Evolutionary conservation across 768 basidiomycete genomes (phyloP).

Genomic region (Tephrocybe sp.): DNA sequence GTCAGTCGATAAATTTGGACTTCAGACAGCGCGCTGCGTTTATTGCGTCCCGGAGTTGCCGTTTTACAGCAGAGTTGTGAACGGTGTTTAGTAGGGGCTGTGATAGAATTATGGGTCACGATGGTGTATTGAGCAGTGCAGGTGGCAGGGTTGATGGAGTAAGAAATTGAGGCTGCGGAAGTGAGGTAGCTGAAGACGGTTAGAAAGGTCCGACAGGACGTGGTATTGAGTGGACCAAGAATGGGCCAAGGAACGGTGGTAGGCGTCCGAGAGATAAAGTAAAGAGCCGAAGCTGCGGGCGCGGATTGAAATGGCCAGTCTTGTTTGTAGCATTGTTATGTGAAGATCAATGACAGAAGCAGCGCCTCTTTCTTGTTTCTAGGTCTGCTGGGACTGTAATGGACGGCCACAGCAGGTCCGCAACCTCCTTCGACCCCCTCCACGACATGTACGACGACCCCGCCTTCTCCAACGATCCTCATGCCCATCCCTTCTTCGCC

Average conservation of each 20-base stretch:
- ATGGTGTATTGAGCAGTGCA: conserved; percentile 29
- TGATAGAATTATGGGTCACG: conserved; percentile 28
- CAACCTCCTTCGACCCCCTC: conserved; percentile 19
- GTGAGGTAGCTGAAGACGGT: too few relatives aligned
- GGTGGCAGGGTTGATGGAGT: conserved; percentile 28
- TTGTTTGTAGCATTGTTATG: conserved; percentile 6
- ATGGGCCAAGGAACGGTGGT: conserved; percentile 15
- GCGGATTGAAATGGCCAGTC: conserved; percentile 9
- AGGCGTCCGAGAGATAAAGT: conserved; percentile 21
- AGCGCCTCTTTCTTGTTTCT: neutral
- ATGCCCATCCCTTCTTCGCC: conserved; percentile 43
- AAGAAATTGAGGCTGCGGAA: conserved; percentile 42
- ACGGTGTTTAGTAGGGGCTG: conserved; percentile 36
- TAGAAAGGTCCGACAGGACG: too few relatives aligned
- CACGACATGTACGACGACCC: conserved; percentile 45
- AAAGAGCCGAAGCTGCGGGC: conserved; percentile 3
- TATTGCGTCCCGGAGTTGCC: too few relatives aligned
- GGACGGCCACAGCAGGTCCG: conserved; percentile 4
- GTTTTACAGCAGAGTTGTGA: conserved; percentile 31
- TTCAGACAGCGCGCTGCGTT: too few relatives aligned
- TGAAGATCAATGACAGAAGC: conserved; percentile 4
- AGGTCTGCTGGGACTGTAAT: conserved; percentile 1
- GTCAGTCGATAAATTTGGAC: too few relatives aligned
- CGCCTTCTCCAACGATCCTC: conserved; percentile 60
- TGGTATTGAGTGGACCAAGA: too few relatives aligned